Evolutionary conservation across 1,284 basidiomycete genomes (phyloP).

Genomic region (Earliella scabrosa): DNA sequence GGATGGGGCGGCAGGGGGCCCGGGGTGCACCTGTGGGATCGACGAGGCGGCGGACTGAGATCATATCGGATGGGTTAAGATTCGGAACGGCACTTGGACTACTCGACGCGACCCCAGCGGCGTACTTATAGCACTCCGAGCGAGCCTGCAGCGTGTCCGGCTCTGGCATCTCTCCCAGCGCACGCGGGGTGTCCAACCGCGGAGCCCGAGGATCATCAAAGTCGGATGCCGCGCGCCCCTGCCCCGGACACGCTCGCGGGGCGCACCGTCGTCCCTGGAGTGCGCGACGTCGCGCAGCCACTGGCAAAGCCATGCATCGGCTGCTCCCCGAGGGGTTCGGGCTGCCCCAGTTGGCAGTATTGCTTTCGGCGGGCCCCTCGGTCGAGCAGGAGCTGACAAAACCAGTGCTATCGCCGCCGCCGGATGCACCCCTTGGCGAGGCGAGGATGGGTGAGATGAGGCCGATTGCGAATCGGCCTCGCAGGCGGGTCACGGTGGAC

Average conservation of each 20-base stretch:
- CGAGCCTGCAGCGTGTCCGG: conserved; percentile 12
- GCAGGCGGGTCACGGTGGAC: no score
- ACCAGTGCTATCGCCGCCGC: neutral
- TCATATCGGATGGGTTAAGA: neutral
- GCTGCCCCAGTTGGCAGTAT: no score
- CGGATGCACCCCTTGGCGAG: no score
- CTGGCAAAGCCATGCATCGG: neutral
- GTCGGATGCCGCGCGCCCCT: neutral
- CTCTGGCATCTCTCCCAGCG: conserved; percentile 5
- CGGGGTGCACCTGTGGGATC: conserved; percentile 27
- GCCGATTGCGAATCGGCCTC: neutral
- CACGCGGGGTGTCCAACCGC: conserved; percentile 18
- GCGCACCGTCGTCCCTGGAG: neutral
- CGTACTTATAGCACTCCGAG: conserved; percentile 16
- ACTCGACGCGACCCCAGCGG: conserved; percentile 1
- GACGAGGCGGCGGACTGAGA: conserved; percentile 21
- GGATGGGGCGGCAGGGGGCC: neutral
- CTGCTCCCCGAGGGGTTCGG: neutral
- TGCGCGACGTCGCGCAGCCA: neutral
- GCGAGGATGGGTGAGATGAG: neutral
- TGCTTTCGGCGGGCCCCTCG: neutral
- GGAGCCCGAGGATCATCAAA: conserved; percentile 24
- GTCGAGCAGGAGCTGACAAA: neutral
- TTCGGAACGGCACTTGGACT: neutral
- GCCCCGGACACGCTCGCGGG: neutral